Evolutionary conservation across 2,329 filamentous ascomycete genomes (phyloP), one percentile per base, ranked within the genome.

Genomic region (Colletotrichum magnum): DNA sequence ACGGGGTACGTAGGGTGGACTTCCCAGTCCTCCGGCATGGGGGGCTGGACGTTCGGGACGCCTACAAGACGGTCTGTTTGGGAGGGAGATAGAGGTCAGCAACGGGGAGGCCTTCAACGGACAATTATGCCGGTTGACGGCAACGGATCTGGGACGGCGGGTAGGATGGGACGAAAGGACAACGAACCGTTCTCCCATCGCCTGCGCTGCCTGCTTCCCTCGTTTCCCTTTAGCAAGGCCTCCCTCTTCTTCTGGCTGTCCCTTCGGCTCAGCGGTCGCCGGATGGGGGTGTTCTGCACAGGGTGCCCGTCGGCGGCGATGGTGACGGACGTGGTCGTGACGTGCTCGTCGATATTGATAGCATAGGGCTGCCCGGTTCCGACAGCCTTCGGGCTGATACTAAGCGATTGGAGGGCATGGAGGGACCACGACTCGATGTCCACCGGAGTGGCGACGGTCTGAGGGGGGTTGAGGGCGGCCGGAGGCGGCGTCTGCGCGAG

Each of bases 111-210:
- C 28, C 28, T 32, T n/a, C 4, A 32, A 13, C 1, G 32, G 1
- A 16, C 5, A 26, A 13, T 13, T 6, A 1, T 41, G n/a, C 16
- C 28, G 28, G 28, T 9, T 7, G 43, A 15, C 43, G n/a, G 16
- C 41, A 16, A 12, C 41, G 16, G 0, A 1, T 26, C 15, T 16
- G 2, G 43, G 16, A 16, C 21, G 28, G 18, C 5, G 2, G 3
- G 15, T 10, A n/a, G 18, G 12, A 10, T 16, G 16, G 18, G 32
- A 45, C 7, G 5, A 45, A 4, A 12, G 47, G 47, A 36, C 9
- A 24, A 26, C 12, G 24, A 10, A 97, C 94, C 93, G 80, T 98
- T 99, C 84, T 99, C 96, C 94, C 95, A 98, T 64, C 95, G 88
- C 75, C 95, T 91, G 58, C 95, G 87, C 75, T 95, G 91, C 43